Evolutionary conservation across 2,329 filamentous ascomycete genomes (phyloP), one percentile per base, ranked within the genome.

Genomic region (Pyricularia sp.): DNA sequence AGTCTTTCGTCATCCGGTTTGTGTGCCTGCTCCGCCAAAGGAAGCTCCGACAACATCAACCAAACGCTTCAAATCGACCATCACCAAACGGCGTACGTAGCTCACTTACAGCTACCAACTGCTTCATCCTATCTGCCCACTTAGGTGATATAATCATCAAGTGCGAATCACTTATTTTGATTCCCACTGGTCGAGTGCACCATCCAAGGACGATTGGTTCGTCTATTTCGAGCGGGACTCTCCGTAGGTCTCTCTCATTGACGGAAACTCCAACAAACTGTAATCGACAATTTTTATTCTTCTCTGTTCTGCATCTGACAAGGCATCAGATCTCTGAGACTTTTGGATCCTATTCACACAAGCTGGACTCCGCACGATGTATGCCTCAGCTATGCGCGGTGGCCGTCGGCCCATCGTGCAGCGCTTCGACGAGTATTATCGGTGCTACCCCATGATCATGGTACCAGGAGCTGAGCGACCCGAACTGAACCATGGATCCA

Each of bases 381-480:
- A 81, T 75, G 81, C 81, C 75, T 61, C 31, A 61, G 81, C 85
- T 79, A 81, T 81, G 59, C 79, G 80, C 30, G 75, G 77, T 30
- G 79, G 80, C 69, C 82, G 85, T 70, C 80, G 83, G 68, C 79
- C 83, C 78, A 75, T 84, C 80, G 73, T 83, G 68, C 91, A 93
- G 74, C 92, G 94, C 70, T 99, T 99, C 82, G 94, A 99, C 79
- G 95, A 99, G 80, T 98, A 97, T 83, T 98, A 97, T 81, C 90
- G 95, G 75, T 97, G 94, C 83, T 99, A 98, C 77, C 95, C 95
- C 63, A 87, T 97, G 75, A 89, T 90, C 74, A 98, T 99, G 94
- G 88, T 97, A 71, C 93, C 94, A 14, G 94, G 94, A 2, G 88
- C 92, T 55, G 94, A 97, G 75, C 88, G 95, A 73, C 91, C 92